Evolutionary conservation across 192 early-diverging fungal genomes (phyloP), one percentile per base, ranked within the genome.

Genomic region (Rhizoclosmatium sp.): DNA sequence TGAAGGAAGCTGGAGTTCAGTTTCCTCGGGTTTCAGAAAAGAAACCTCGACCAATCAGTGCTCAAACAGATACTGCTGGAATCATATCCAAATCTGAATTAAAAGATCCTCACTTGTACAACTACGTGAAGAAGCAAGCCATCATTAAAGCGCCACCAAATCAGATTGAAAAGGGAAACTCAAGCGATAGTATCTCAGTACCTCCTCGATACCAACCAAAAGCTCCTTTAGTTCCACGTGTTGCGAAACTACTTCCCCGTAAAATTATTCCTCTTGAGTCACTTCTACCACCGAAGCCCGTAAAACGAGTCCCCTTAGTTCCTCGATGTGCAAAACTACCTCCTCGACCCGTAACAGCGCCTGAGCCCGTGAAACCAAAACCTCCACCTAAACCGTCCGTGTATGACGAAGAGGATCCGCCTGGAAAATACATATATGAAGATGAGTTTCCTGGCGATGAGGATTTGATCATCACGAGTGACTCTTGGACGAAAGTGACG

Each of bases 371-470:
- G 16, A 12, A 59, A 9, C n/a, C 47, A 19, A 59, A 73, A 47
- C 23, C 12, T 39, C 46, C 49, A 14, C 21, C 56, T 16, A 72
- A 72, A 41, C 67, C 39, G 9, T 46, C 67, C 39, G 46, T 69
- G 2, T 69, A 69, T 47, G 64, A 65, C 3, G 67, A 46, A 16
- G 46, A 42, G 40, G 42, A 42, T n/a, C 31, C 21, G 21, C 7
- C 40, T 47, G 42, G 40, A 46, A 14, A 69, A 23, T 69, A 69
- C 47, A 41, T 9, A 31, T 75, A 41, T 47, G 60, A 62, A 75
- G 60, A 75, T 7, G 47, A 47, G 42, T 75, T 47, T 46, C 73
- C 73, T 12, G 73, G 73, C n/a, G 73, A 75, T 39, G 73, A 75
- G 47, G 73, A 75, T 23, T 31, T 75, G n/a, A 61, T 61, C 45